Evolutionary conservation across 192 early-diverging fungal species (phyloP).

Genomic region (Coemansia sp.): DNA sequence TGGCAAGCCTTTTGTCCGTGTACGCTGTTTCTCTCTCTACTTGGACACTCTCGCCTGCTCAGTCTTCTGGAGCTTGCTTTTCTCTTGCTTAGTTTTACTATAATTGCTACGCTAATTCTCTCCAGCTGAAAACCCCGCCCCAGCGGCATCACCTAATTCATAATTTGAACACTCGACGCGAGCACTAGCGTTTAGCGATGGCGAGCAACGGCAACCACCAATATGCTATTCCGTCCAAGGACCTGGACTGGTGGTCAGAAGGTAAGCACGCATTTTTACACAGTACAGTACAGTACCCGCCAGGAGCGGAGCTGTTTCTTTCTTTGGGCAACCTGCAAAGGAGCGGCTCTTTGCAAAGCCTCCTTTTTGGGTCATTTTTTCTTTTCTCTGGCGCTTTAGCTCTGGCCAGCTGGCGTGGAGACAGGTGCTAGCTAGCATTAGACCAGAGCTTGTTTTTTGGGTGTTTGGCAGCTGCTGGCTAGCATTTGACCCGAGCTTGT

Average conservation of each 20-base stretch:
- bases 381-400: not conserved
- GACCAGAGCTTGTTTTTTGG: conserved; percentile 13
- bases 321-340: not conserved
- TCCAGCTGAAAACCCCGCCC: not conserved
- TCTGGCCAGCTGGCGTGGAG: not conserved
- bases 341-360: conserved; percentile 11
- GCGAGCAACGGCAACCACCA: conserved; percentile 19
- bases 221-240: conserved; percentile 45
- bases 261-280: conserved; percentile 27
- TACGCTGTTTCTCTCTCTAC: not conserved
- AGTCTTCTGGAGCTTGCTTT: not conserved
- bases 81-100: not conserved
- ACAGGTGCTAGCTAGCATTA: not conserved
- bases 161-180: not conserved
- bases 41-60: not conserved
- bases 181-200: not conserved
- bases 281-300: no score
- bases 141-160: not conserved
- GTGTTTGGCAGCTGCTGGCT: not conserved
- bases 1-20: conserved; percentile 8
- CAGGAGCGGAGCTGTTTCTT: conserved; percentile 1
- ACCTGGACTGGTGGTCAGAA: conserved; percentile 56
- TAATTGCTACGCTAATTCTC: not conserved
- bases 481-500: conserved; percentile 6
- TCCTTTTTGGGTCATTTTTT: conserved; percentile 8